These are phyloP conservation scores for Solanum lycopersicoides DNA, from an alignment of 257 asterid genomes.

Conservation along the genomic window DNA sequence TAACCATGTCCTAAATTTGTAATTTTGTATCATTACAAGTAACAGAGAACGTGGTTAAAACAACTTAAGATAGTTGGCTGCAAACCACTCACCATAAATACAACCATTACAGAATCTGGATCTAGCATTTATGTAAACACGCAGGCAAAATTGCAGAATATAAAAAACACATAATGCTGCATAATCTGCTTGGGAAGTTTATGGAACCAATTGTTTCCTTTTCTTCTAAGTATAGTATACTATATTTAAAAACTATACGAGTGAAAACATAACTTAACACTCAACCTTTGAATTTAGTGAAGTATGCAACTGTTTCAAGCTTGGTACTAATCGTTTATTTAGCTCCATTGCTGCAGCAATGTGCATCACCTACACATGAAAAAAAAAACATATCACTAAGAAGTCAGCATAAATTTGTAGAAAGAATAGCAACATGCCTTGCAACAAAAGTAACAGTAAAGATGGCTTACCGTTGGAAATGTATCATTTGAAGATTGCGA, in stretches of 20 bases:
- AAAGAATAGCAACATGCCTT: not conserved
- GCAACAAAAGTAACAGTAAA: not conserved
- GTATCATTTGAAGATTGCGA: constrained; percentile 99
- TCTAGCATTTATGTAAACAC: not conserved
- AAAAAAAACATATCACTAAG: not conserved
- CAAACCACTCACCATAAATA: not conserved
- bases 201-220: not conserved
- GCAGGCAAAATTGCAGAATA: not conserved
- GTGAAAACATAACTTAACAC: not conserved
- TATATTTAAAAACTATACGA: not conserved
- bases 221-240: not conserved
- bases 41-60: not conserved
- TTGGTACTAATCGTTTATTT: constrained; percentile 73
- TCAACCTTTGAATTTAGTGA: constrained; percentile 74
- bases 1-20: not conserved
- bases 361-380: constrained; percentile 75
- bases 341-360: constrained; percentile 93
- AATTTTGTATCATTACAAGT: not conserved
- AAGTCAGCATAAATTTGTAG: not conserved
- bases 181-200: not conserved
- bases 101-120: not conserved
- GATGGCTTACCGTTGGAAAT: constrained; percentile 82
- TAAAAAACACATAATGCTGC: not conserved
- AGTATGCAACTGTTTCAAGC: constrained; percentile 72
- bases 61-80: not conserved